Base-by-base conservation (phyloP, 192 early-diverging fungal genomes). In the Pilaira anomala region DNA sequence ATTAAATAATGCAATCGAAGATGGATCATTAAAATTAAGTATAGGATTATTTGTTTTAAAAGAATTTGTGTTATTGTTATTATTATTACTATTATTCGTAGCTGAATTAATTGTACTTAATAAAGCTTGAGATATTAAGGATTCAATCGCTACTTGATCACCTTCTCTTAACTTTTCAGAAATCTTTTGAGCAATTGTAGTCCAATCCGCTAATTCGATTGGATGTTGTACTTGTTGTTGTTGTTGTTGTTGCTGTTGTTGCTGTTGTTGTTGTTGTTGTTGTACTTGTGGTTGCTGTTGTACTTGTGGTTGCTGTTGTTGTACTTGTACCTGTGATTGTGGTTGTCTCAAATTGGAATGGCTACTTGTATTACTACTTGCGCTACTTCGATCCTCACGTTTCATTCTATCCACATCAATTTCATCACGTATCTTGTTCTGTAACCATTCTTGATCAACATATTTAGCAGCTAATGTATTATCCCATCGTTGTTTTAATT, bases 401-500 rank as follows among this genome's bases (percentile, higher is more conserved):
- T 33, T 33, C 22, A 26, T 16, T 12, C 16, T 19, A 1, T 52
- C 25, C 8, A 21, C 6, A n/a, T 62, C 19, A 1, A 50, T 56
- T 25, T 67, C 57, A 28, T 52, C 4, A 3, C 48, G 59, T 8
- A 59, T 36, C 19, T 68, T 73, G 12, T 45, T 60, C 48, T 73
- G 61, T 8, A 73, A 55, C 48, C 54, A 58, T 46, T 68, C 72
- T 11, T 62, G 60, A 48, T 68, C 72, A 12, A 73, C 72, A 41
- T 63, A 73, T 33, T 73, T 73, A 1, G 72, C 40, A 2, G 72
- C 72, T 1, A 73, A 6, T 26, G 66, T 62, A 29, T 73, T 68
- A 18, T 73, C 72, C 72, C 72, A 73, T 0, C 72, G 60, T 3
- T 73, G 72, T 19, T 73, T 73, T 22, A 73, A 36, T 49, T 73